Percentiles rank a stretch among this genome's conserved stretches.
phyloP scores from a whole-genome alignment of 805 yeast genomes.

The Barnettozyma salicaria region DNA sequence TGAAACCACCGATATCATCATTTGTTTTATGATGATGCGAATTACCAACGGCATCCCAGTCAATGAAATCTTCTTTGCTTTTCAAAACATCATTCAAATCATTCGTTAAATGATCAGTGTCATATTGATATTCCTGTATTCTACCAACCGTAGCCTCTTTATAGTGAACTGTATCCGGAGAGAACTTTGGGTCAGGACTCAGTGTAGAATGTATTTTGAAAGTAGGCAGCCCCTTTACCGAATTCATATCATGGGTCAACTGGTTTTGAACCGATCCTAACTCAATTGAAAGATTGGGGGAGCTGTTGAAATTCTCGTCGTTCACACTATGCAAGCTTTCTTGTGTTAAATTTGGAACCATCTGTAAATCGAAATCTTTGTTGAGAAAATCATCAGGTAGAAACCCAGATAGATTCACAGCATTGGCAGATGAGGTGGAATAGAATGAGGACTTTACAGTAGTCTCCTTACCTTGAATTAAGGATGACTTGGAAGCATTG shows the following conservation, averaged over 20 bases:
- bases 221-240: too few relatives aligned
- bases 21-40: neutral
- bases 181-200: too few relatives aligned
- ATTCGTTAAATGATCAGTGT: too few relatives aligned
- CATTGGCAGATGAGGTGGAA: slow-evolving; percentile 9
- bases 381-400: slow-evolving; percentile 9
- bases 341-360: slow-evolving; percentile 13
- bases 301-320: slow-evolving; percentile 17
- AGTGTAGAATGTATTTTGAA: neutral
- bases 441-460: slow-evolving; percentile 1
- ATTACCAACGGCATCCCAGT: slow-evolving; percentile 6
- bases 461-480: neutral
- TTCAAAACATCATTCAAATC: too few relatives aligned
- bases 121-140: neutral
- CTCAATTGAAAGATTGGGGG: neutral
- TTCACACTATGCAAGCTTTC: slow-evolving; percentile 10
- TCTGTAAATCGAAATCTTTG: slow-evolving; percentile 2
- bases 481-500: neutral
- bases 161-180: too few relatives aligned
- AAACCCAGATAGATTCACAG: slow-evolving; percentile 7
- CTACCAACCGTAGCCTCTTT: too few relatives aligned
- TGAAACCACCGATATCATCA: slow-evolving; percentile 1
- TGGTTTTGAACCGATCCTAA: too few relatives aligned
- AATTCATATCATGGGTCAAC: too few relatives aligned
- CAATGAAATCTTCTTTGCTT: slow-evolving; percentile 4